Conservation (phyloP, 192 early-diverging fungal genomes). For the Backusella sp. region DNA sequence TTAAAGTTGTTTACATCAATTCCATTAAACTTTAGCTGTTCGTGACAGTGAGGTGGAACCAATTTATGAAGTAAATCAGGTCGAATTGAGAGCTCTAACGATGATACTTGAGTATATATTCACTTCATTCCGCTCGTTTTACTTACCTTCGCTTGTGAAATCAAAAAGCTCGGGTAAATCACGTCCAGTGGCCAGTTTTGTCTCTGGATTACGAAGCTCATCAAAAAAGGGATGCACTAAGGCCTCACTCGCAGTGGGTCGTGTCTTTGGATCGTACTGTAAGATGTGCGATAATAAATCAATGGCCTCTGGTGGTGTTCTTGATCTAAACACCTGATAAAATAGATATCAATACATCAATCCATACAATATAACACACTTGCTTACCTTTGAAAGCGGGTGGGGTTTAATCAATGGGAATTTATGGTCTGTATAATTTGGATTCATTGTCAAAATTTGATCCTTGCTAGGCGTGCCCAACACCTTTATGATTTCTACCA, state of each 20-base stretch:
- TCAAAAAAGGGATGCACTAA: constrained; percentile 94
- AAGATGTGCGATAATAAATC: constrained; percentile 80
- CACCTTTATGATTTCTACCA: constrained; percentile 98
- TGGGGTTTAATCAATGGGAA: constrained; percentile 96
- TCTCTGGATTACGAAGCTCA: constrained; percentile 82
- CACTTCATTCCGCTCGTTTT: constrained; percentile 8
- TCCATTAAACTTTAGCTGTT: constrained; percentile 51
- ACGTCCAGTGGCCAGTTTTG: constrained; percentile 74
- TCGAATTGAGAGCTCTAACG: constrained; percentile 77
- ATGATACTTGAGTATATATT: background rate
- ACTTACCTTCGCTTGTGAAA: constrained; percentile 66
- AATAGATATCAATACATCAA: background rate
- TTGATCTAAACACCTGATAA: constrained; percentile 76
- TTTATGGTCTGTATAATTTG: constrained; percentile 95
- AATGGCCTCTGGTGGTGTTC: constrained; percentile 79
- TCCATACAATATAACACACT: background rate
- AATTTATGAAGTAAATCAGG: constrained; percentile 76
- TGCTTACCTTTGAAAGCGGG: constrained; percentile 74
- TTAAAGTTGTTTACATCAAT: constrained; percentile 73
- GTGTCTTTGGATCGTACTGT: constrained; percentile 83
- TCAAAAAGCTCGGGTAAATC: constrained; percentile 87
- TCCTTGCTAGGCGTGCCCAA: constrained; percentile 93
- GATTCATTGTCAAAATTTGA: constrained; percentile 95
- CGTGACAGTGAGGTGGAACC: constrained; percentile 77
- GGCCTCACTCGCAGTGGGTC: constrained; percentile 85